Conservation (phyloP, 176 grass and related monocot species). For the Echinochloa phyllopogon region DNA sequence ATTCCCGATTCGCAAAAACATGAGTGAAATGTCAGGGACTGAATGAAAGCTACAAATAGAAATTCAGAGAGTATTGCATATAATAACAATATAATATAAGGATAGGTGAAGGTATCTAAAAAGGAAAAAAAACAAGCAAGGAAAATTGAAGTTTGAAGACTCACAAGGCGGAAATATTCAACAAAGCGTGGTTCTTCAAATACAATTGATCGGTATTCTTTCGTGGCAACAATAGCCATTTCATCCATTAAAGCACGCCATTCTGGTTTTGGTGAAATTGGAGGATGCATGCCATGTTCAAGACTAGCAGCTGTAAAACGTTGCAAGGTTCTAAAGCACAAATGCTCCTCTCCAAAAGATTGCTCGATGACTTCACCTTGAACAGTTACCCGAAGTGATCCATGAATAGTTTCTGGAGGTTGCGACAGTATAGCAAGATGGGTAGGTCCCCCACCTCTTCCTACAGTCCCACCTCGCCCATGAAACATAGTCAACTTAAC, state of each 20-base stretch:
- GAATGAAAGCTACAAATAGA: conserved; percentile 3
- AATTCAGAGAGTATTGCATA: not conserved
- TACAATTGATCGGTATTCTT: conserved; percentile 90
- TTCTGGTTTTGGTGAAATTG: conserved; percentile 83
- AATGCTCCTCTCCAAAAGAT: conserved; percentile 95
- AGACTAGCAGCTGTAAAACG: conserved; percentile 95
- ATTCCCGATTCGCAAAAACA: not conserved
- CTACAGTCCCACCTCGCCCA: conserved; percentile 90
- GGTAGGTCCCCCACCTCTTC: conserved; percentile 94
- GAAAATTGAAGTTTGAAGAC: conserved; percentile 33
- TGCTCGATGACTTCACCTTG: conserved; percentile 98
- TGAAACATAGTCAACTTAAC: conserved; percentile 98
- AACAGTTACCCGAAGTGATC: conserved; percentile 90
- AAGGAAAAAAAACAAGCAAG: not conserved
- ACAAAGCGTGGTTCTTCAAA: conserved; percentile 93
- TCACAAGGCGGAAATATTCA: conserved; percentile 95
- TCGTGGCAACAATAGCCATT: conserved; percentile 83
- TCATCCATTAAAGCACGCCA: conserved; percentile 92
- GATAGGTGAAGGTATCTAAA: not conserved
- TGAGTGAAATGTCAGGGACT: not conserved
- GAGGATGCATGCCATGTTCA: conserved; percentile 95
- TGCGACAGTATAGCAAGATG: conserved; percentile 97
- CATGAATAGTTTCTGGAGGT: conserved; percentile 90
- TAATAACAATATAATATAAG: not conserved
- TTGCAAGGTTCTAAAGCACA: conserved; percentile 95